Evolutionary conservation across 768 basidiomycete genomes (phyloP).

Genomic region (Boletellus ananiceps): DNA sequence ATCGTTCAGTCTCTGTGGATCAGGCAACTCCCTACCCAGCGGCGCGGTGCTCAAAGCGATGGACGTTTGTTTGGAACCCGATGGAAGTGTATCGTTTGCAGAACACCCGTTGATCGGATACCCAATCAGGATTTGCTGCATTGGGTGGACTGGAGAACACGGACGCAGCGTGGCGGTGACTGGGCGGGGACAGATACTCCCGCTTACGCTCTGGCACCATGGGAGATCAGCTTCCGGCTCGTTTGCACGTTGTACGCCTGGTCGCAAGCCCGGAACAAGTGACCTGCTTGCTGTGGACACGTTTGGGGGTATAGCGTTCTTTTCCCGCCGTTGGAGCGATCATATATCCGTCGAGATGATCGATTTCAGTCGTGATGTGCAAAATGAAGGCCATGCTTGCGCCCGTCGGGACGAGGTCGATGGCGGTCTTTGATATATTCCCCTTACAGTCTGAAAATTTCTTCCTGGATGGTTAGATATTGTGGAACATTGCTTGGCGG

Average conservation of each 20-base stretch:
- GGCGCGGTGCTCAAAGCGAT: not conserved
- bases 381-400: no score
- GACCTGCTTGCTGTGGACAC: not conserved
- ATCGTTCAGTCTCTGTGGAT: slow-evolving; percentile 1
- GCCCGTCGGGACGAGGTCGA: no score
- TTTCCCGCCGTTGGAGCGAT: not conserved
- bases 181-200: not conserved
- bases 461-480: no score
- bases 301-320: slow-evolving; percentile 2
- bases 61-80: slow-evolving; percentile 6
- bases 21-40: not conserved
- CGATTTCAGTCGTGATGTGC: no score
- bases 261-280: not conserved
- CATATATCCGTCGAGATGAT: not conserved
- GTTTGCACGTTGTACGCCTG: not conserved
- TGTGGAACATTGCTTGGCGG: no score
- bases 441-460: no score
- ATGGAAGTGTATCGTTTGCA: slow-evolving; percentile 1
- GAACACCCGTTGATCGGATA: not conserved
- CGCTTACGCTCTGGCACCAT: slow-evolving; percentile 1
- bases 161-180: not conserved
- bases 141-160: not conserved
- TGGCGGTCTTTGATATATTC: no score
- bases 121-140: not conserved
- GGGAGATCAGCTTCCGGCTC: not conserved